Evolutionary conservation across 2,329 filamentous ascomycete genomes (phyloP).

Genomic region (Xylaria digitata): DNA sequence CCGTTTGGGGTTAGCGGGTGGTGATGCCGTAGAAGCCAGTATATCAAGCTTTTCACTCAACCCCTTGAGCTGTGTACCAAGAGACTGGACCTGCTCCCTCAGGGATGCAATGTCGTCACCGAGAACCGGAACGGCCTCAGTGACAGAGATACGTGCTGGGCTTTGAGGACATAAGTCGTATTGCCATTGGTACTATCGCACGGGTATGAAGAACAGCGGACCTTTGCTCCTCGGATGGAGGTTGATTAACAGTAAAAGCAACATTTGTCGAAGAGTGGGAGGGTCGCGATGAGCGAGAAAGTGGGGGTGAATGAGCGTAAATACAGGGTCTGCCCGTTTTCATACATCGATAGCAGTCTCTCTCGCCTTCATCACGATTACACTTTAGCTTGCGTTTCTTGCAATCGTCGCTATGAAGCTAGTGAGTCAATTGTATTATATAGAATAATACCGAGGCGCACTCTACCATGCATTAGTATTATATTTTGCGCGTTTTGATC

Average conservation of each 20-base stretch:
- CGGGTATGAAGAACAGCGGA: neutral
- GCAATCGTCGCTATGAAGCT: neutral
- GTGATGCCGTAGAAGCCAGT: neutral
- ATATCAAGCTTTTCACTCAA: constrained; percentile 9
- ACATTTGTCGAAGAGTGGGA: neutral
- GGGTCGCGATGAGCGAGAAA: neutral
- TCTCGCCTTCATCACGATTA: constrained; percentile 7
- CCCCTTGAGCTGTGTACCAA: constrained; percentile 6
- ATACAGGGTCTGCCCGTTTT: constrained; percentile 7
- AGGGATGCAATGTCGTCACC: neutral
- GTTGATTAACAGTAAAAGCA: neutral
- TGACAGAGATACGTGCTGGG: neutral
- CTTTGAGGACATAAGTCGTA: constrained; percentile 1
- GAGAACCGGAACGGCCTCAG: neutral
- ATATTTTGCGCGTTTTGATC: constrained; percentile 19
- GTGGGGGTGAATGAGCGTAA: neutral
- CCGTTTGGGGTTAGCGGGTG: neutral
- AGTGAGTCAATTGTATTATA: neutral
- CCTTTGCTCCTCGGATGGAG: constrained; percentile 2
- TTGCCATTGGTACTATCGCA: neutral
- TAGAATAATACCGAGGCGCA: neutral
- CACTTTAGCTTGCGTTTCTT: constrained; percentile 20
- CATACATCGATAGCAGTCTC: constrained; percentile 8
- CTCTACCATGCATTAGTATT: constrained; percentile 25
- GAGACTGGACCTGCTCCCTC: constrained; percentile 8